Base-by-base conservation (phyloP, 352 stramenopile genomes). In the Phytopythium chamaehyphon region DNA sequence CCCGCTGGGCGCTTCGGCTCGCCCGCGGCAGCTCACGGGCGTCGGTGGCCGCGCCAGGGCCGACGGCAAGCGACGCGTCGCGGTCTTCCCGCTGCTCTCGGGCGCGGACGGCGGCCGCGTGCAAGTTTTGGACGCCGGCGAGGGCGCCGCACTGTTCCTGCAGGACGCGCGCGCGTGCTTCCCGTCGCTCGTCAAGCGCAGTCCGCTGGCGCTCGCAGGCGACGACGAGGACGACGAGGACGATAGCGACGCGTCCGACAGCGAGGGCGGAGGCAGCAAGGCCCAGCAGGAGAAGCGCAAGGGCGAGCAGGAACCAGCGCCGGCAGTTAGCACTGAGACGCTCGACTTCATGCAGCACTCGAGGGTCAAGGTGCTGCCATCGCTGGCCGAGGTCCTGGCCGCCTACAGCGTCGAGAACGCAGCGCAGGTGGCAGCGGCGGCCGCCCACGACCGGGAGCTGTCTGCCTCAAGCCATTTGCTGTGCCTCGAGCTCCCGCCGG, bases 121-220 rank as follows among this genome's bases (percentile, higher is more conserved):
- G 2, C 55, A 88, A 54, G 58, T 88, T 22, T 47, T 91, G 18
- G 77, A 88, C 43, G 63, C 82, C 18, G 81, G 81, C 22, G 77
- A 88, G 54, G 47, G 66, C 35, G 76, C 77, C 1, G 72, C 71
- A 23, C 61, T 71, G 5, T 77, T 91, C 21, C 51, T 81, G 7
- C 65, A 72, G 21, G 71, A 79, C 31, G 62, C 86, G 31, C 63
- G 67, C 45, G 62, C 64, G 16, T 89, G 77, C 45, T 91, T 91
- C 54, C 81, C 81, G 3, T 85, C 63, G 31, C 55, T 91, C 15
- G 72, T 89, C 57, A 69, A 72, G 22, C 65, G 70, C 24, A 86
- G 70, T 47, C 73, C 66, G 8, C 49, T 86, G 47, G 55, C 62
- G 8, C 50, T 45, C 15, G 39, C 62, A 2, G 42, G 40, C 19